Evolutionary conservation across 208 protist species (phyloP).

Genomic region (Strigomonas galati): DNA sequence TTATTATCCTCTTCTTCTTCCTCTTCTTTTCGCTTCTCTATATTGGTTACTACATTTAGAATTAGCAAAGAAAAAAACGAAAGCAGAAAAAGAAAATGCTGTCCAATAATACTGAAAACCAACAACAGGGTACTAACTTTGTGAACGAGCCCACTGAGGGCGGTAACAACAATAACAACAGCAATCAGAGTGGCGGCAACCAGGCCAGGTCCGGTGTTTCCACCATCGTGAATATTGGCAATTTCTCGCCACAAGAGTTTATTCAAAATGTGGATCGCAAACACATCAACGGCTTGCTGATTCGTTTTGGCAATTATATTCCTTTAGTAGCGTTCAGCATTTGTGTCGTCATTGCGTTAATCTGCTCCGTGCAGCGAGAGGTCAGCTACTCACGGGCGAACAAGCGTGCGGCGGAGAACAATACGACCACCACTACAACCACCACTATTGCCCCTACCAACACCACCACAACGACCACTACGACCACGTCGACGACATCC

Average conservation of each 20-base stretch:
- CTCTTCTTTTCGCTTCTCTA: constrained; percentile 3
- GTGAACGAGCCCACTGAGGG: not conserved
- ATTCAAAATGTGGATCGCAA: not conserved
- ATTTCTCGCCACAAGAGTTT: not conserved
- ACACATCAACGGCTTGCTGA: constrained; percentile 3
- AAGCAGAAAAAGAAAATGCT: not conserved
- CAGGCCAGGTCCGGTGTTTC: not conserved
- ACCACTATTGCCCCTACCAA: not conserved
- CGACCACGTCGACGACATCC: not conserved
- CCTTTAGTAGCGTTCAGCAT: not conserved
- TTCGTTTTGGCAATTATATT: constrained; percentile 5
- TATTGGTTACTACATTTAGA: constrained; percentile 1
- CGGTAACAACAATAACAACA: not conserved
- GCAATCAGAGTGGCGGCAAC: not conserved
- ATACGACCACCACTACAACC: not conserved
- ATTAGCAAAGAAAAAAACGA: not conserved
- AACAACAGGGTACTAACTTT: not conserved
- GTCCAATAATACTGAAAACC: not conserved
- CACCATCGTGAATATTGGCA: not conserved
- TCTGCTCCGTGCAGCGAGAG: constrained; percentile 8
- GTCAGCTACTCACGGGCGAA: constrained; percentile 3
- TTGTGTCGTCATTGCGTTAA: not conserved
- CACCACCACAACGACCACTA: not conserved
- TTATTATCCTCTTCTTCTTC: not conserved
- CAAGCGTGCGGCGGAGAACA: not conserved